Conservation (phyloP, 2,329 filamentous ascomycete species). For the Talaromyces piceae region DNA sequence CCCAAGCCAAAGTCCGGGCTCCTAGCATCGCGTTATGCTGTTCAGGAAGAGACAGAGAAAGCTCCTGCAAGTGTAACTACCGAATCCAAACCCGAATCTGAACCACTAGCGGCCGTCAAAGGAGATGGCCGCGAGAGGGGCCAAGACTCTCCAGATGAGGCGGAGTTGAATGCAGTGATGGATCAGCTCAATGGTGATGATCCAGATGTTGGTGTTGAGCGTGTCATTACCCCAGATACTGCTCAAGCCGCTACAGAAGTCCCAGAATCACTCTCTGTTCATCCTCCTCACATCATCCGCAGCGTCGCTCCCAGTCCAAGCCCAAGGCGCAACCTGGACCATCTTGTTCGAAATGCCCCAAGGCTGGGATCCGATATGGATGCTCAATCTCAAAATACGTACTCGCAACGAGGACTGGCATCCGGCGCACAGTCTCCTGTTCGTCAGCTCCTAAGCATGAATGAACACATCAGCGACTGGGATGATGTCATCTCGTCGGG, state of each 20-base stretch:
- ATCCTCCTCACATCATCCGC: slow-evolving; percentile 42
- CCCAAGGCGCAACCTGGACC: slow-evolving; percentile 48
- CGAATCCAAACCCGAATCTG: slow-evolving; percentile 12
- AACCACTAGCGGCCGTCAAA: slow-evolving; percentile 5
- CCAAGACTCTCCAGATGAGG: slow-evolving; percentile 31
- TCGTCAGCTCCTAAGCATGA: slow-evolving; percentile 54
- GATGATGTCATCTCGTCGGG: slow-evolving; percentile 75
- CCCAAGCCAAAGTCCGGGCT: slow-evolving; percentile 18
- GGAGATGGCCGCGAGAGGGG: slow-evolving; percentile 8
- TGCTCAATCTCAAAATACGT: slow-evolving; percentile 36
- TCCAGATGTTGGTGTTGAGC: slow-evolving; percentile 67
- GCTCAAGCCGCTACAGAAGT: slow-evolving; percentile 23
- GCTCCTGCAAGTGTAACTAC: neutral
- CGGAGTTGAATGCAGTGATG: slow-evolving; percentile 92
- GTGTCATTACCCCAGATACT: slow-evolving; percentile 34
- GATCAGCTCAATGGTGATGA: slow-evolving; percentile 68
- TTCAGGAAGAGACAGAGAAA: slow-evolving; percentile 5
- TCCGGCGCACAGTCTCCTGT: slow-evolving; percentile 49
- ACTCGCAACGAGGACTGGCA: slow-evolving; percentile 58
- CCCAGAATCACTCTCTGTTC: slow-evolving; percentile 43
- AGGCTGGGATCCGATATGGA: slow-evolving; percentile 29
- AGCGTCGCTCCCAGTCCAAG: slow-evolving; percentile 70
- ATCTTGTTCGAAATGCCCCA: slow-evolving; percentile 40
- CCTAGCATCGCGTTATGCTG: slow-evolving; percentile 30
- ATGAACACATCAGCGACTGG: slow-evolving; percentile 77